Base-by-base conservation (phyloP, 2,329 filamentous ascomycete genomes). In the Rosellinia necatrix region DNA sequence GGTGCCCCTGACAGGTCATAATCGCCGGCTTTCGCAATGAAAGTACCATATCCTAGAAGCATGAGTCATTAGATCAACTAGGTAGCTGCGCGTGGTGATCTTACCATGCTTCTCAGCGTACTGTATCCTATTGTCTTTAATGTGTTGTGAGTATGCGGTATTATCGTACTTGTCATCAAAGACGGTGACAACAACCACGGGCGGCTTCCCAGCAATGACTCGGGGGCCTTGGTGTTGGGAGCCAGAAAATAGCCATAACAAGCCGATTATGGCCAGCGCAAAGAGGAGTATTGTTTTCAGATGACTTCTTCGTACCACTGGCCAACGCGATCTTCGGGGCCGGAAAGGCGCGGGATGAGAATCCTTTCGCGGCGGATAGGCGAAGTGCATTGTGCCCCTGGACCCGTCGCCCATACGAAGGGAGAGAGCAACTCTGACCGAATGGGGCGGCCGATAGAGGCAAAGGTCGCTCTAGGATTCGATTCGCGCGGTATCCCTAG, bases 91-190 rank as follows among this genome's bases (percentile, higher is more conserved):
- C 8, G 24, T 32, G 10, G 24, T 6, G 22, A 4, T 46, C 64
- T 61, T 82, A 96, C 92, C 93, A 76, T 97, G 92, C 70, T 84
- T 87, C 62, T 84, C 82, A 6, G 93, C 94, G 75, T 97, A 99
- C 60, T 89, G 82, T 68, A 88, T 81, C 66, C 94, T 81, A 73
- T 99, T 99, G 65, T 90, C 84, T 70, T 85, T 88, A 60, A 99
- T 84, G 66, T 85, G 85, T 55, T 88, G 79, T 52, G 88, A 78
- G 74, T 93, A 96, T 37, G 78, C 79, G 29, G 83, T 76, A 68
- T 84, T 85, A 65, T 88, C 84, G 34, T 74, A 78, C 48, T 79
- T 77, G 56, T 85, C 81, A 70, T 97, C 90, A 52, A 97, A 75
- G 7, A 93, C 85, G 2, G 94, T 97, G 58, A 99, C 90, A 47